Evolutionary conservation across 2,329 filamentous ascomycete species (phyloP).

Genomic region (Cercospora zeae-maydis): DNA sequence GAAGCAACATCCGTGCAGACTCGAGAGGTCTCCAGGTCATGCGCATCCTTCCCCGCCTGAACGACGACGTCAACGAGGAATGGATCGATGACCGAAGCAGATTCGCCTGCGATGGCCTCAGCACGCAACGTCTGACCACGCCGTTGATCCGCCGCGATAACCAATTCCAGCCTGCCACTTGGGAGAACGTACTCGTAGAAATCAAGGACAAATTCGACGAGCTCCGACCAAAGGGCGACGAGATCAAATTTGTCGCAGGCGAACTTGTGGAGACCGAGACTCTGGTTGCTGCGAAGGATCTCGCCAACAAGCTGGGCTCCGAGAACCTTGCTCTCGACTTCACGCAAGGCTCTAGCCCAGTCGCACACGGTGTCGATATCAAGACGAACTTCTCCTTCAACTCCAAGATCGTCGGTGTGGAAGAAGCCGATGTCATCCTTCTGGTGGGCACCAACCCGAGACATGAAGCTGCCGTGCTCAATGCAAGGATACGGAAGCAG

Average conservation of each 20-base stretch:
- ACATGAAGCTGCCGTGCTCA: slow-evolving; percentile 90
- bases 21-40: slow-evolving; percentile 92
- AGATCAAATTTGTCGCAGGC: slow-evolving; percentile 93
- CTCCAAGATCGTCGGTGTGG: slow-evolving; percentile 87
- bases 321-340: slow-evolving; percentile 94
- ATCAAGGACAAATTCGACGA: slow-evolving; percentile 76
- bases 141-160: slow-evolving; percentile 83
- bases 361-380: slow-evolving; percentile 89
- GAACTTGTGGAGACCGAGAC: slow-evolving; percentile 89
- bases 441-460: slow-evolving; percentile 93
- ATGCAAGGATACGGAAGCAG: slow-evolving; percentile 95
- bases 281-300: slow-evolving; percentile 92
- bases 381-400: slow-evolving; percentile 97
- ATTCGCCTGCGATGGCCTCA: slow-evolving; percentile 93
- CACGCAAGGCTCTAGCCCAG: slow-evolving; percentile 73
- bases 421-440: slow-evolving; percentile 88
- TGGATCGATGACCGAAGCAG: slow-evolving; percentile 99
- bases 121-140: slow-evolving; percentile 91
- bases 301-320: slow-evolving; percentile 93
- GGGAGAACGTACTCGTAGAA: slow-evolving; percentile 92
- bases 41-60: slow-evolving; percentile 86
- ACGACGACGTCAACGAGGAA: slow-evolving; percentile 98
- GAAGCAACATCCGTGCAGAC: slow-evolving; percentile 92
- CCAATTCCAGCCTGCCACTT: slow-evolving; percentile 87
- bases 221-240: slow-evolving; percentile 79